Evolutionary conservation across 495 filamentous ascomycete genomes (phyloP), one percentile per base, ranked within the genome.

Genomic region (Talaromyces trachyspermus): DNA sequence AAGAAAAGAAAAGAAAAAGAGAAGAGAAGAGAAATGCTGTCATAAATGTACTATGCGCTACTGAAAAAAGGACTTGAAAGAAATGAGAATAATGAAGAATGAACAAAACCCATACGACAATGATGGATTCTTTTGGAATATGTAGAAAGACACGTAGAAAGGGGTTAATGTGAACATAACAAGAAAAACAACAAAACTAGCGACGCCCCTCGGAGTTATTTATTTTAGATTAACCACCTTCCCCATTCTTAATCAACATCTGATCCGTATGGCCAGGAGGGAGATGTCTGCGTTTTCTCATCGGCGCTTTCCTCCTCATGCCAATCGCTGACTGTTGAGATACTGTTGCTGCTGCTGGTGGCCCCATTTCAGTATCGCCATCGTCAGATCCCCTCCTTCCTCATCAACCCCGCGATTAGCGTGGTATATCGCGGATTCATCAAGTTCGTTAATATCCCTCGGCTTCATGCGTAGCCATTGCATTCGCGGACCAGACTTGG

Each of bases 391-490:
- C n/a, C n/a, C 63, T 27, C 61, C 57, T 4, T 63, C 64, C 30
- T 70, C 62, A 11, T 62, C 47, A 12, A 55, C 53, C 36, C 59
- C 63, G 19, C 54, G 51, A 10, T 43, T 25, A 23, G 63, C 60
- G 20, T 63, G 54, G 46, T 72, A 84, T 14, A 66, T 62, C 25
- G 77, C 62, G 50, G 78, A 79, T 68, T 98, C 92, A 47, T 98
- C 90, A 39, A 97, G 67, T 54, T 91, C 83, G 14, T 65, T 76
- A 36, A 96, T 71, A 54, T 96, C 81, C 6, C 69, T 71, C 0
- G 94, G 92, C 58, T 86, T 84, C 65, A 83, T 80, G 51, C 92
- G 79, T 54, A 98, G 72, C 92, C 92, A 98, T 56, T 88, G 86
- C 92, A 98, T 98, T 40, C 92, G 76, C 15, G 92, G 92, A 3